Conservation (phyloP, 306 rosid species). For the Elaeagnus macrophylla region DNA sequence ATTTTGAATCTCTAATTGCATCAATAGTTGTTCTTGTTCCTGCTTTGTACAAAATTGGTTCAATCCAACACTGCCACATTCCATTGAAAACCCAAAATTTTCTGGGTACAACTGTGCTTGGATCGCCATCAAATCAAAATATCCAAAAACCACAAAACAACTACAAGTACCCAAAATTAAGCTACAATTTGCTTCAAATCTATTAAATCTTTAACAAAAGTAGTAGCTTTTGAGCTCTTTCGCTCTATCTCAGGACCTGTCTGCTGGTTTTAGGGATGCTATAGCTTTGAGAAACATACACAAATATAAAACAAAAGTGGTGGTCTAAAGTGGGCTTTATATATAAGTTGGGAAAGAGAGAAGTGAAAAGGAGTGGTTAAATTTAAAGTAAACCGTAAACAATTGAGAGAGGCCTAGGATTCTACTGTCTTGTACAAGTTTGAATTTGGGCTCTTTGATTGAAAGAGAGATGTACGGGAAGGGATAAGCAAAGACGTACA, state of each 20-base stretch:
- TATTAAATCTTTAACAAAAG: background rate
- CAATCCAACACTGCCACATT: conserved; percentile 17
- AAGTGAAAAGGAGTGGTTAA: conserved; percentile 17
- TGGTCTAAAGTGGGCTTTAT: conserved; percentile 11
- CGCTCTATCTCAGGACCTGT: background rate
- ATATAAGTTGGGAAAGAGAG: background rate
- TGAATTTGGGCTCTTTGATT: conserved; percentile 9
- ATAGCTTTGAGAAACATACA: background rate
- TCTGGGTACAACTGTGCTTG: conserved; percentile 46
- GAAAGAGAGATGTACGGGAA: conserved; percentile 32
- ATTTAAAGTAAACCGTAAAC: conserved; percentile 21
- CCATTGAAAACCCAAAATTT: conserved; percentile 30
- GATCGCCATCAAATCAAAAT: conserved; percentile 36
- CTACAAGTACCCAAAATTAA: background rate
- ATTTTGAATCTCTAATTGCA: conserved; percentile 11
- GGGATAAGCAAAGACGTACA: conserved; percentile 59
- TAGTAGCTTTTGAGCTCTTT: no score
- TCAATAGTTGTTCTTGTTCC: conserved; percentile 16
- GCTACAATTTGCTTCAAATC: conserved; percentile 1
- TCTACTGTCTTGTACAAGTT: conserved; percentile 1
- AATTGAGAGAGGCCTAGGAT: conserved; percentile 22
- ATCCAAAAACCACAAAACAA: background rate
- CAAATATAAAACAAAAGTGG: conserved; percentile 10
- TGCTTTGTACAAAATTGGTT: conserved; percentile 23
- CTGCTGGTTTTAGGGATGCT: background rate